These are phyloP conservation scores for Boletus bicolor DNA, from an alignment of 768 basidiomycete species.

Conservation along the genomic window DNA sequence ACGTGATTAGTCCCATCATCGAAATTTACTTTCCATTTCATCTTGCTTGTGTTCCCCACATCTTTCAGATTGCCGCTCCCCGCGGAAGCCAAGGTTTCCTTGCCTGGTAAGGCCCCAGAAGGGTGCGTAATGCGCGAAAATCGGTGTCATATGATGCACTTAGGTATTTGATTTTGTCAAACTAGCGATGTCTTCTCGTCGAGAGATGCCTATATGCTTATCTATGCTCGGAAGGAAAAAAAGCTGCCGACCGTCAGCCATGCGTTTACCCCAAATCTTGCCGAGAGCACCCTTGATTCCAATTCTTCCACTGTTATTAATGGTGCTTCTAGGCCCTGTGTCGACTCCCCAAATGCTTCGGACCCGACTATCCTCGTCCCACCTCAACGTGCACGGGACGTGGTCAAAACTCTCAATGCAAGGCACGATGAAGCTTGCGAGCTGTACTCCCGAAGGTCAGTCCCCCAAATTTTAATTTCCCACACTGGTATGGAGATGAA, in stretches of 20 bases:
- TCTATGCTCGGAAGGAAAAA: conserved; percentile 61
- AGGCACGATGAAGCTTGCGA: conserved; percentile 54
- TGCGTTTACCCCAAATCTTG: conserved; percentile 16
- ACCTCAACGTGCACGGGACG: conserved; percentile 51
- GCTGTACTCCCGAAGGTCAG: conserved; percentile 46
- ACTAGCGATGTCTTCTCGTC: conserved; percentile 56
- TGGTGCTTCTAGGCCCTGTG: conserved; percentile 15
- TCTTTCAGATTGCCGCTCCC: conserved; percentile 21
- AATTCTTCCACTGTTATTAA: conserved; percentile 18
- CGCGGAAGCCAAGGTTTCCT: conserved; percentile 21
- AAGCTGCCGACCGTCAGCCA: conserved; percentile 10
- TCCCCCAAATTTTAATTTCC: conserved; percentile 17
- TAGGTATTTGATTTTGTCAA: conserved; percentile 19
- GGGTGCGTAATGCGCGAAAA: conserved; percentile 75
- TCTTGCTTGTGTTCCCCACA: conserved; percentile 5
- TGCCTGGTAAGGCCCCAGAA: conserved; percentile 38
- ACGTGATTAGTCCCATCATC: conserved; percentile 20
- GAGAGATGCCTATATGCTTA: conserved; percentile 92
- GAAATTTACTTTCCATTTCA: conserved; percentile 17
- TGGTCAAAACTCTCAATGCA: conserved; percentile 54
- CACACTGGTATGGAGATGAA: conserved; percentile 16
- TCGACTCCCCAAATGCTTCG: conserved; percentile 8
- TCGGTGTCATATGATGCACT: conserved; percentile 45
- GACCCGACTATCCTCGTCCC: conserved; percentile 37
- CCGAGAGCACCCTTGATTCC: conserved; percentile 15